Evolutionary conservation across 1,284 basidiomycete genomes (phyloP), one percentile per base, ranked within the genome.

Genomic region (Malassezia restricta): DNA sequence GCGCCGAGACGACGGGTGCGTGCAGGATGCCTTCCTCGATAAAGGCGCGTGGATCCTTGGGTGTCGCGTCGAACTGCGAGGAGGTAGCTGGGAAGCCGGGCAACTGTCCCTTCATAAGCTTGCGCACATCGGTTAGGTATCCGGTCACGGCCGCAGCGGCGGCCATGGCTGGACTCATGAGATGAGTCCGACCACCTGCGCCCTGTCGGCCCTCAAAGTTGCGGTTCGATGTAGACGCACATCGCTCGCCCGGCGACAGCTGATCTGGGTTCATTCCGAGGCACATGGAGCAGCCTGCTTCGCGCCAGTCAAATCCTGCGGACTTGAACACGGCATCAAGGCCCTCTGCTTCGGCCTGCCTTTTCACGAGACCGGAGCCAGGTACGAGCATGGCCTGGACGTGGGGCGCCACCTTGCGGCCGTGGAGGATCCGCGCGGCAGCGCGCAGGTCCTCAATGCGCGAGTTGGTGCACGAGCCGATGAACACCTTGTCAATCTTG

Each of bases 241-340:
- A 72, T n/a, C 69, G 56, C 54, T 72, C 68, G 32, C 68, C 68
- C 7, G 69, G 69, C 35, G 61, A 51, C 3, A 72, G 64, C 59
- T 70, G 68, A 51, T 72, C 69, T 7, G 69, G 69, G 55, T 72
- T 72, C 69, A 72, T 72, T 29, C 68, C 69, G 9, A 72, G 62
- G 54, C 69, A 72, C 69, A 71, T 72, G 49, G 64, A 67, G 58
- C 69, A 72, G 24, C 69, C 69, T 15, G 69, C 69, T 46, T 72
- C 69, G 32, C 69, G 56, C 69, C 69, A 72, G 57, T 72, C 69
- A 43, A 72, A 72, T 20, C 69, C 69, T 17, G 69, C 67, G 11
- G 65, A 59, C 30, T 60, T 66, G 66, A 72, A 72, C 40, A 72
- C 63, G 54, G 68, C 68, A 57, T 72, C 69, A 14, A 72, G 59